Evolutionary conservation across 2,329 filamentous ascomycete species (phyloP), one percentile per base, ranked within the genome.

Genomic region (Monilinia fructicola): DNA sequence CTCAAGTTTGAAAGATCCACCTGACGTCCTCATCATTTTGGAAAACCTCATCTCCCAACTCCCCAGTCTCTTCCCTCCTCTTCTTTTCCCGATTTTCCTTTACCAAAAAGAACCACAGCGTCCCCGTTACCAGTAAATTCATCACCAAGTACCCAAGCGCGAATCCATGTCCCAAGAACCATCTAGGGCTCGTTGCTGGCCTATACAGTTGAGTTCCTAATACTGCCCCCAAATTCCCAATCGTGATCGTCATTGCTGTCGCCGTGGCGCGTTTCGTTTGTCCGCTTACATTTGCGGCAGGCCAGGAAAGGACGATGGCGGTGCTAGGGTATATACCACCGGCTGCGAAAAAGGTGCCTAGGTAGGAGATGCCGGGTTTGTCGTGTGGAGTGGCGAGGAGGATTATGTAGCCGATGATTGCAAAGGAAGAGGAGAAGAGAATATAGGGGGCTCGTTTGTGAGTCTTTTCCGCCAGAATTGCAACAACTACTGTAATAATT

Each of bases 161-260:
- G 71, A 91, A 84, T 0, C 84, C 83, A 74, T 92, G 89, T 0
- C 90, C 89, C 0, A 91, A 78, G 59, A 87, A 80, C 71, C 85
- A 91, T 42, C 86, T 79, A 1, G 89, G 89, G 0, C 82, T 84
- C 38, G 86, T 85, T 1, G 81, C 78, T 0, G 82, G 79, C 2
- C 88, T 81, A 74, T 91, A 91, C 1, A 92, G 75, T 76, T 92
- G 88, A 1, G 88, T 91, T 0, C 88, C 89, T 31, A 92, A 71
- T 0, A 91, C 86, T 0, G 87, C 88, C 0, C 88, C 89, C 1
- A 89, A 74, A 70, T 90, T 91, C 0, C 88, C 89, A 61, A 91
- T 87, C 12, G 85, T 88, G 67, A 91, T 90, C 71, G 90, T 88
- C 83, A 91, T 85, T 0, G 86, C 89, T 58, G 88, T 90, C 2